Conservation (phyloP, 805 yeast species). For the Candida piceae region DNA sequence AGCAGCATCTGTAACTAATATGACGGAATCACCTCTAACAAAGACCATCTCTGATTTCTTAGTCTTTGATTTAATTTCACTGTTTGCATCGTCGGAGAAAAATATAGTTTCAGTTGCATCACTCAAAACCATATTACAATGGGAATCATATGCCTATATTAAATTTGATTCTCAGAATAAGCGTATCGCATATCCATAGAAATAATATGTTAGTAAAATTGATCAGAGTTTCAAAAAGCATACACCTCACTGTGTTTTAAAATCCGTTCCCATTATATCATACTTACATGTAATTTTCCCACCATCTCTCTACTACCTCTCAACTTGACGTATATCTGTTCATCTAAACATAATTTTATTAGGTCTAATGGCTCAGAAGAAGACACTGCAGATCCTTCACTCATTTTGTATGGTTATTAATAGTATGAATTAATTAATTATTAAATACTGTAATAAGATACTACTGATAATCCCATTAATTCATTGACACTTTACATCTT, state of each 20-base stretch:
- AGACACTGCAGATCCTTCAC: constrained; percentile 20
- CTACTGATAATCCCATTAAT: too few species aligned
- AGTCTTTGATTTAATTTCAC: constrained; percentile 37
- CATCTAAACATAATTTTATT: constrained; percentile 81
- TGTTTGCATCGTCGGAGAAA: constrained; percentile 44
- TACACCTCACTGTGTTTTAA: too few species aligned
- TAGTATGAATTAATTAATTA: not conserved
- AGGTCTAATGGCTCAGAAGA: constrained; percentile 82
- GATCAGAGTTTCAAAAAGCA: too few species aligned
- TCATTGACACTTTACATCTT: too few species aligned
- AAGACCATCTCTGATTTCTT: constrained; percentile 83
- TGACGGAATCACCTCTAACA: constrained; percentile 97
- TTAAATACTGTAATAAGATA: not conserved
- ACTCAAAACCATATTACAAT: constrained; percentile 92
- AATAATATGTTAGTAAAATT: too few species aligned
- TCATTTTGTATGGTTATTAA: too few species aligned
- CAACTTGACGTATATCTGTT: constrained; percentile 77
- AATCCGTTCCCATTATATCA: not conserved
- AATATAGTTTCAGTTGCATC: constrained; percentile 85
- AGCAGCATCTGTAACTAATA: constrained; percentile 51
- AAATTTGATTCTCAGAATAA: too few species aligned
- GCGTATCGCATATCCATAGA: too few species aligned
- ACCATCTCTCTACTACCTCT: constrained; percentile 91
- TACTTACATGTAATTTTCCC: constrained; percentile 75
- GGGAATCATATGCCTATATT: constrained; percentile 84